A percentile compares a stretch with the other conserved stretches of the same genome.
phyloP scores from a whole-genome alignment of 2,329 filamentous ascomycete species.

The Albifimbria verrucaria region DNA sequence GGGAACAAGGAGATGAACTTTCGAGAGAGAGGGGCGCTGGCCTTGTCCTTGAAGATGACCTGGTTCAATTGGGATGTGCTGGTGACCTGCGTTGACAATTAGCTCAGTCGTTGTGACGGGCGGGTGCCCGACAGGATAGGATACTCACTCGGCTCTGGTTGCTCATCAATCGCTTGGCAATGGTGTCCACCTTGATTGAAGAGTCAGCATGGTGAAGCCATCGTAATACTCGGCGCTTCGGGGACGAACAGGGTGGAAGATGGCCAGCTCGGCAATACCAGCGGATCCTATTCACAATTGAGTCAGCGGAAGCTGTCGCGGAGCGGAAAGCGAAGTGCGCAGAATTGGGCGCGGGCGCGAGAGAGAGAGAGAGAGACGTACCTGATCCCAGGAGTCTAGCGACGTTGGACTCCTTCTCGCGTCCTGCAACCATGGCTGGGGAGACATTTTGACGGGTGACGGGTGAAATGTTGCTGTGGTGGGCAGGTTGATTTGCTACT shows the following conservation, averaged over 20 bases:
- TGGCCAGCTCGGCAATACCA: slow-evolving; percentile 86
- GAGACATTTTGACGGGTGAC: slow-evolving; percentile 51
- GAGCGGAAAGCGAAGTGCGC: not conserved
- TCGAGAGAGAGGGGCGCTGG: slow-evolving; percentile 61
- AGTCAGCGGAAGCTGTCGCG: slow-evolving; percentile 13
- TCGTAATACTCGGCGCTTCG: slow-evolving; percentile 7
- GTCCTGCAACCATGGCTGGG: slow-evolving; percentile 37
- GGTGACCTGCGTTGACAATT: slow-evolving; percentile 23
- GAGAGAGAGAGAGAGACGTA: no score
- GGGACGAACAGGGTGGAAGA: slow-evolving; percentile 79
- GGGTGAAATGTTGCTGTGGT: slow-evolving; percentile 2
- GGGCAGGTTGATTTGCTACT: slow-evolving; percentile 1
- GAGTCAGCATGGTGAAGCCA: slow-evolving; percentile 3
- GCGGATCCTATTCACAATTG: slow-evolving; percentile 66
- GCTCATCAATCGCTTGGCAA: slow-evolving; percentile 98
- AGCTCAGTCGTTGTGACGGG: slow-evolving; percentile 12
- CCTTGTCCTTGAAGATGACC: slow-evolving; percentile 92
- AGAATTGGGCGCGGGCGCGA: not conserved
- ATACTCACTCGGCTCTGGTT: slow-evolving; percentile 70
- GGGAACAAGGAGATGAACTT: slow-evolving; percentile 98
- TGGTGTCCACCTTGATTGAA: slow-evolving; percentile 79
- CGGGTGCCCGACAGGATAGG: slow-evolving; percentile 24
- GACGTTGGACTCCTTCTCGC: slow-evolving; percentile 80
- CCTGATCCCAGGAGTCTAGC: slow-evolving; percentile 91
- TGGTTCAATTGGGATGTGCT: slow-evolving; percentile 66